Evolutionary conservation across 2,329 filamentous ascomycete genomes (phyloP), one percentile per base, ranked within the genome.

Genomic region (Sporothrix luriei): DNA sequence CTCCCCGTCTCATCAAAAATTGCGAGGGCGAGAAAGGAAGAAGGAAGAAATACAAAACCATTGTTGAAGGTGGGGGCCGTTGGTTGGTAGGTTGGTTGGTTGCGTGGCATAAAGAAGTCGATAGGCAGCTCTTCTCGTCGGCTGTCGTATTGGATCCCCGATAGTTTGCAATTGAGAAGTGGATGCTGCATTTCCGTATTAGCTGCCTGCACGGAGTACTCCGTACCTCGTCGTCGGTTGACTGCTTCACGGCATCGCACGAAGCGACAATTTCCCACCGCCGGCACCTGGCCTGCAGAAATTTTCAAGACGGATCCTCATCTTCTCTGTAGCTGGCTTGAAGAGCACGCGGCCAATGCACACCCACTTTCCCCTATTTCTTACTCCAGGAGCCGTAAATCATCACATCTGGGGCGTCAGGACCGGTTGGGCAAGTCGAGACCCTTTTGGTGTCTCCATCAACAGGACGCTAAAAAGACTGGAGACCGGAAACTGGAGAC

Each of bases 401-500:
- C 14, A 21, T 49, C 14, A 24, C 11, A 16, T 48, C n/a, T 52
- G 43, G 64, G 64, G 19, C 29, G 14, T 7, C 43, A 26, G 21
- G 52, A 54, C 52, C 33, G n/a, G 64, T 38, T 38, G 46, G 64
- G 49, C 65, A 24, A 33, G 14, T 67, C 65, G 65, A 67, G 65
- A 67, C 55, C 65, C 6, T 46, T 55, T 38, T 51, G 24, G 40
- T 33, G 38, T 48, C 26, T 46, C 57, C 57, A 64, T n/a, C 24
- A 29, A 55, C 3, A 51, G 11, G 62, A 40, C 62, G 48, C 62
- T 54, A 66, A 54, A 66, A 52, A n/a, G 51, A 40, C 64, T 54
- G 55, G 55, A 43, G 57, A 52, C 10, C n/a, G 24, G 38, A 57
- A 24, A 57, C 13, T 11, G 40, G 54, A 68, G 66, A 61, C 40